Evolutionary conservation across 331 rosid species (phyloP).

Genomic region (Quercus phellos): DNA sequence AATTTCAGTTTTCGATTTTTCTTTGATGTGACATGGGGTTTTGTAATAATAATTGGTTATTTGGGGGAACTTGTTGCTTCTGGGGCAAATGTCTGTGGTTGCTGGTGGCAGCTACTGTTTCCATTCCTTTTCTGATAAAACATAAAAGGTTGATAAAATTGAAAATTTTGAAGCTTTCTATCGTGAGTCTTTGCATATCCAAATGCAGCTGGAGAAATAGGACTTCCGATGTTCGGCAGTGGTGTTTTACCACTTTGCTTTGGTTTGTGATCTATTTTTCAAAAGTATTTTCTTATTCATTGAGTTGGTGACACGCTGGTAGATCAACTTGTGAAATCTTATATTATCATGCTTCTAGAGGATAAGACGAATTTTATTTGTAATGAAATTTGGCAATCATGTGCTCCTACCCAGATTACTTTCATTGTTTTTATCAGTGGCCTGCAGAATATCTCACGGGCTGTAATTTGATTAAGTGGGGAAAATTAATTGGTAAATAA

Average conservation of each 20-base stretch:
- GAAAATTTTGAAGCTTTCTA: not conserved
- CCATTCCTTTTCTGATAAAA: not conserved
- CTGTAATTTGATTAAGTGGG: not conserved
- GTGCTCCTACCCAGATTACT: not conserved
- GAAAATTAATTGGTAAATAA: not conserved
- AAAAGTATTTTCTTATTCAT: not conserved
- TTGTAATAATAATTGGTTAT: not conserved
- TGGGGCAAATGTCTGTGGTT: not conserved
- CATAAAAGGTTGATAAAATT: not conserved
- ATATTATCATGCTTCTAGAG: not conserved
- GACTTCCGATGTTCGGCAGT: not conserved
- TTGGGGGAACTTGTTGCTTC: not conserved
- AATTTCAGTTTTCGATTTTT: not conserved
- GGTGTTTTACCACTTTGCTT: not conserved
- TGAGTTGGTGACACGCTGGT: not conserved
- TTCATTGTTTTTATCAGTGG: not conserved
- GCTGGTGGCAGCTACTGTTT: not conserved
- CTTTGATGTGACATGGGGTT: not conserved
- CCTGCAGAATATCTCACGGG: not conserved
- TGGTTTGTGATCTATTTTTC: not conserved
- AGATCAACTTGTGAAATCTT: not conserved
- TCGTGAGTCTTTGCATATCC: not conserved
- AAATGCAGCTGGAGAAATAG: not conserved
- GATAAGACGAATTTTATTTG: not conserved
- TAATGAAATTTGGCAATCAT: not conserved